These are phyloP conservation scores for Talaromyces amestolkiae DNA, from an alignment of 2,329 filamentous ascomycete species.

Conservation along the genomic window DNA sequence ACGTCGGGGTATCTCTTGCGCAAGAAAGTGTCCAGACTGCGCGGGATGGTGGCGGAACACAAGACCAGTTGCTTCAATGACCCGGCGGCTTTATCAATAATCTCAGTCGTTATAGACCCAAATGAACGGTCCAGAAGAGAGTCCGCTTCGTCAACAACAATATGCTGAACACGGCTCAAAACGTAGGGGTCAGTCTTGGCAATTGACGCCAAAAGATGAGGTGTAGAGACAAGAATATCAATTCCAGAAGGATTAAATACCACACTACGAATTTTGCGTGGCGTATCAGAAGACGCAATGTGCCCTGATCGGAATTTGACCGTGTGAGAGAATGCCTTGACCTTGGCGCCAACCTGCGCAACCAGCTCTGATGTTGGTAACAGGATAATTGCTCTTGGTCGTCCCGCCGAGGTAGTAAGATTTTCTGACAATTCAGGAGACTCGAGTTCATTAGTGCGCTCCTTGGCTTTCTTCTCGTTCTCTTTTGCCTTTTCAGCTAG, in stretches of 20 bases:
- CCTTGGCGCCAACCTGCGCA: slow-evolving; percentile 74
- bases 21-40: slow-evolving; percentile 82
- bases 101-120: slow-evolving; percentile 72
- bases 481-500: slow-evolving; percentile 59
- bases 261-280: slow-evolving; percentile 76
- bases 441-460: slow-evolving; percentile 62
- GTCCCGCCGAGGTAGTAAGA: slow-evolving; percentile 67
- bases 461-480: slow-evolving; percentile 47
- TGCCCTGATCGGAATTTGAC: slow-evolving; percentile 83
- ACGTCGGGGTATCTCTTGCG: slow-evolving; percentile 78
- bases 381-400: slow-evolving; percentile 79
- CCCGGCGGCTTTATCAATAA: slow-evolving; percentile 77
- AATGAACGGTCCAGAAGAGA: slow-evolving; percentile 94
- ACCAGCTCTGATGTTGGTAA: slow-evolving; percentile 93
- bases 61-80: slow-evolving; percentile 83
- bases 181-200: slow-evolving; percentile 87
- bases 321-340: slow-evolving; percentile 78
- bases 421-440: slow-evolving; percentile 55
- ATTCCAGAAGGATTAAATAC: slow-evolving; percentile 79
- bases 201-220: slow-evolving; percentile 84
- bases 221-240: slow-evolving; percentile 83
- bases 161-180: slow-evolving; percentile 82
- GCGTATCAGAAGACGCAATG: slow-evolving; percentile 73
- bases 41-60: slow-evolving; percentile 94
- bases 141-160: slow-evolving; percentile 93